Base-by-base conservation (phyloP, 2,329 filamentous ascomycete species). In the Stachybotrys chlorohalonatus region DNA sequence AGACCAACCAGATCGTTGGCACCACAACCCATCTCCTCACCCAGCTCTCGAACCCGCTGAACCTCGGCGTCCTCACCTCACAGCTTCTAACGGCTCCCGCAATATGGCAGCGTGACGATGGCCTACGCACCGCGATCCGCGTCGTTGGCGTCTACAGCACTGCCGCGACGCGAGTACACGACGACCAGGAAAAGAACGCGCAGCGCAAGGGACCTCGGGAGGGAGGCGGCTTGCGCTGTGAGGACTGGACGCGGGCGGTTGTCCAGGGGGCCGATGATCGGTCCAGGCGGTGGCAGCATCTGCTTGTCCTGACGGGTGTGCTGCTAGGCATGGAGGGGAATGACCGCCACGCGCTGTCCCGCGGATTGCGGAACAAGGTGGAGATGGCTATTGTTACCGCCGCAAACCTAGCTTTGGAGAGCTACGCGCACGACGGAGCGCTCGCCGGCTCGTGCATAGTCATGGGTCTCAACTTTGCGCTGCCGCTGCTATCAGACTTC, bases 241-340 rank as follows among this genome's bases (percentile, higher is more conserved):
- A 82, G 52, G 74, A 72, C 24, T 85, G 82, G 82, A 73, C 80
- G 8, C 73, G 76, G 17, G 80, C 80, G 1, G 75, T 85, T 4
- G 75, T 78, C 48, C 78, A 78, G 61, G 82, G 82, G 42, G 75
- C 79, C 9, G 81, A 85, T 53, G 78, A 78, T 36, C 75, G 77
- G 49, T 83, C 83, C 15, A 79, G 77, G 31, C 76, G 89, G 64
- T 96, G 90, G 90, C 86, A 90, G 68, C 91, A 96, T 68, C 71
- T 91, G 32, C 75, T 96, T n/a, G 80, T 92, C 6, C 79, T 96
- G 8, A 85, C 85, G 0, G 92, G 90, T 3, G 74, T 95, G 24
- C 71, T 96, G 55, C 80, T 93, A 65, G 90, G 89, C 8, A 86
- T 92, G 64, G 86, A 88, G 60, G 75, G 79, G 15, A 77, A 82